These are phyloP conservation scores for Peltaster fructicola DNA, from an alignment of 2,329 filamentous ascomycete species.

Conservation along the genomic window DNA sequence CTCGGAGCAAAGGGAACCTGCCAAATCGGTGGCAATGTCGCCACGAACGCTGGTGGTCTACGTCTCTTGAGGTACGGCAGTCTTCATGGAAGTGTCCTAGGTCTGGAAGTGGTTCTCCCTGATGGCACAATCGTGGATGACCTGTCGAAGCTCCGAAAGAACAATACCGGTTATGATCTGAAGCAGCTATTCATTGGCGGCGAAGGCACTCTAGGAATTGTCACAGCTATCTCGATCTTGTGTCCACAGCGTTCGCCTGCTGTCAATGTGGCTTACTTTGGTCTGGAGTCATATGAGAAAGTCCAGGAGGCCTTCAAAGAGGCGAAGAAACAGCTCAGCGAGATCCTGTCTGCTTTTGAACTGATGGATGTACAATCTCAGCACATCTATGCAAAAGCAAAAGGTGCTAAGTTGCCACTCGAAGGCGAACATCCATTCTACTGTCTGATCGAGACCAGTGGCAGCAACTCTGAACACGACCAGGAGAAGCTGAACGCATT, in stretches of 20 bases:
- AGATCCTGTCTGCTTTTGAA: conserved; percentile 95
- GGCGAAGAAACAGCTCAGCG: conserved; percentile 76
- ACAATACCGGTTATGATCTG: conserved; percentile 95
- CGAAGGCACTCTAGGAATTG: conserved; percentile 86
- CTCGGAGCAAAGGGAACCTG: conserved; percentile 96
- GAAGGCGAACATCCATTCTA: conserved; percentile 83
- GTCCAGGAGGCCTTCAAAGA: conserved; percentile 72
- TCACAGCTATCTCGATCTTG: conserved; percentile 76
- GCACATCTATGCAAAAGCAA: conserved; percentile 55
- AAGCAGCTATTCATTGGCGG: conserved; percentile 94
- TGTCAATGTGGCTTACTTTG: conserved; percentile 89
- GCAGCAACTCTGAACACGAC: conserved; percentile 87
- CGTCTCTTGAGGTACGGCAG: conserved; percentile 83
- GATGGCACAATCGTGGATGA: conserved; percentile 88
- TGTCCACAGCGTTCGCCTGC: conserved; percentile 77
- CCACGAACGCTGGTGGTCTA: conserved; percentile 87
- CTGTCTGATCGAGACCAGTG: conserved; percentile 89
- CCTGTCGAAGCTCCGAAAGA: conserved; percentile 76
- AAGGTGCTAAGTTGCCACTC: conserved; percentile 60
- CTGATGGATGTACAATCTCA: conserved; percentile 85
- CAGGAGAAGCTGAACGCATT: conserved; percentile 76
- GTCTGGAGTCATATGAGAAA: conserved; percentile 76
- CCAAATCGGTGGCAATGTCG: conserved; percentile 87
- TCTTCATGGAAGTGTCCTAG: conserved; percentile 80
- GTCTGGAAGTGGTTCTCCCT: conserved; percentile 81